These are phyloP conservation scores for Lactuca sativa DNA, from an alignment of 129 eudicot genomes.

Conservation along the genomic window DNA sequence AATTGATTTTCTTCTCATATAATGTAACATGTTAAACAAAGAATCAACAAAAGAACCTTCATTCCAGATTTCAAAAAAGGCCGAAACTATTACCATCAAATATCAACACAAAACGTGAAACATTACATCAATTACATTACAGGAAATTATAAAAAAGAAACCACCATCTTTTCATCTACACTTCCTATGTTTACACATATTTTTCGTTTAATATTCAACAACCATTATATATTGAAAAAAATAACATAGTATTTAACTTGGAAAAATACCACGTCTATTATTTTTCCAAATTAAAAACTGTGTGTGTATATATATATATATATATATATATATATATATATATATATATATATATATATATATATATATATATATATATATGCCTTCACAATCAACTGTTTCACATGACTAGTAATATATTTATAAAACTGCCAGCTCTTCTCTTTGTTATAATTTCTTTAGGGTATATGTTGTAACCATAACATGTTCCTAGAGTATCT, in stretches of 20 bases:
- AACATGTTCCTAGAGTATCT: constrained; percentile 37
- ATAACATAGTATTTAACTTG: not conserved
- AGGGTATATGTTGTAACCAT: constrained; percentile 25
- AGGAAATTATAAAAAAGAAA: not conserved
- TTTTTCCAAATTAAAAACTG: not conserved
- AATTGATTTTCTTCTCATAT: not conserved
- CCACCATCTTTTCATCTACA: not conserved
- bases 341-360: constrained; percentile 15
- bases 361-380: constrained; percentile 10
- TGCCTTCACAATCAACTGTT: not conserved
- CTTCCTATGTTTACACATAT: not conserved
- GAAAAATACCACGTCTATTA: not conserved
- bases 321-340: constrained; percentile 15
- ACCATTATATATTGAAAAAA: not conserved
- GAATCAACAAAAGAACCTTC: not conserved
- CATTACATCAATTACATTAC: not conserved
- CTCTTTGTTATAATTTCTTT: constrained; percentile 12
- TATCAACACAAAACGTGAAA: not conserved
- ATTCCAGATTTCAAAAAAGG: not conserved
- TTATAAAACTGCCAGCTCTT: constrained; percentile 25
- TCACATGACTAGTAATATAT: constrained; percentile 31
- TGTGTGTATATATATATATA: not conserved
- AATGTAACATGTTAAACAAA: too few species aligned
- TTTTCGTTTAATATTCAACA: not conserved
- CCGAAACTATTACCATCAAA: not conserved